Base-by-base conservation (phyloP, 768 basidiomycete species). In the Boletus sp. region DNA sequence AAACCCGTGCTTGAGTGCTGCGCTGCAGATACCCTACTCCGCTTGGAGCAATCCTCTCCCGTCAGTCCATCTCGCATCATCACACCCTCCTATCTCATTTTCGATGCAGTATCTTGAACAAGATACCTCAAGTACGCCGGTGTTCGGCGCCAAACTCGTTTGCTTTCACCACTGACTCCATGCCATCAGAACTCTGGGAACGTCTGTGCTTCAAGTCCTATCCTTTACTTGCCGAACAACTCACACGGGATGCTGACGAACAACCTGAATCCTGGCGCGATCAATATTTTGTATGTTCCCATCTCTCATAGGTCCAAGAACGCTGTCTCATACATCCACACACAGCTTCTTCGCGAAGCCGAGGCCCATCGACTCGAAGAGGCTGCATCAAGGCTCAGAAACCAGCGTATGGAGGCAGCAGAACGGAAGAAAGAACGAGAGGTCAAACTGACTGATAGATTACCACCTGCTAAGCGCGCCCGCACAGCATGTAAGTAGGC, bases 1-100 rank as follows among this genome's bases (percentile, higher is more conserved):
- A 82, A 80, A 66, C 92, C 90, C 44, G 84, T 94, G 44, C 76
- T 94, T 57, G 83, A 87, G 65, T 80, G 81, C 63, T 92, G 90
- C 72, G 79, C 80, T 54, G 79, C 84, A 60, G 87, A 90, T 57
- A 85, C 86, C 58, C 80, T 94, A 28, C 73, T 80, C 55, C 77
- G 82, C 59, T 70, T 93, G 58, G 91, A 94, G 73, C 76, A 82
- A 61, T 75, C 80, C 48, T 86, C 89, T 42, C 87, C 88, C 50
- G 91, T 90, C 66, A 66, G 84, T 75, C 37, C 48, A 39, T 50
- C 47, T 56, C 50, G n/a, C 55, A 10, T 56, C 50, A 47, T 54
- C 55, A 17, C 50, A 50, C 50, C 32, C 15, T 17, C n/a, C 36
- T 29, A 28, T 46, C 67, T 70, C 52, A 69, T 45, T 42, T 40